phyloP scores from a whole-genome alignment of 352 stramenopile genomes.

The Peronosclerospora sorghi region DNA sequence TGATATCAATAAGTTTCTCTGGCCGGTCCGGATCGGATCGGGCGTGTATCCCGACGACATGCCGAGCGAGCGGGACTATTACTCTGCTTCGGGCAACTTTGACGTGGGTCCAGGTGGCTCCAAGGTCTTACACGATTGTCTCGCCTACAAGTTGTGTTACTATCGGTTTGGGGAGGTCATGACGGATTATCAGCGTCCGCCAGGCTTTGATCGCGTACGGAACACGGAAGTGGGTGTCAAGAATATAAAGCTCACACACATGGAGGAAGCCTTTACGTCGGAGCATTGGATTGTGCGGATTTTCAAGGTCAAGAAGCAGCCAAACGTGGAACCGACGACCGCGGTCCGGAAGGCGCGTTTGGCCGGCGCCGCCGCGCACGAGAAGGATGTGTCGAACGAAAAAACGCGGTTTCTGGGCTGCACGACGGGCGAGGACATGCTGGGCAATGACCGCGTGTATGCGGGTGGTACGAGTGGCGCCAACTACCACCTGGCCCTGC shows the following conservation, averaged over 20 bases:
- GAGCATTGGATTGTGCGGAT: slow-evolving; percentile 94
- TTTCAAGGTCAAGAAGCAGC: slow-evolving; percentile 88
- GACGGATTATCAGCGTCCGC: slow-evolving; percentile 70
- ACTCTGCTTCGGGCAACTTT: slow-evolving; percentile 72
- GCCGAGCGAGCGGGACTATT: slow-evolving; percentile 80
- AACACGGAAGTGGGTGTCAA: slow-evolving; percentile 85
- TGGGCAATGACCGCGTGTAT: slow-evolving; percentile 84
- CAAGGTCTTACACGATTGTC: slow-evolving; percentile 83
- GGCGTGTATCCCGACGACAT: slow-evolving; percentile 81
- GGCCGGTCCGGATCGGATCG: slow-evolving; percentile 86
- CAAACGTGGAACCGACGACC: slow-evolving; percentile 68
- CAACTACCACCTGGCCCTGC: slow-evolving; percentile 84
- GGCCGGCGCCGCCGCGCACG: slow-evolving; percentile 29
- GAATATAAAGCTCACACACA: slow-evolving; percentile 83
- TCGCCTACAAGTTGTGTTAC: slow-evolving; percentile 92
- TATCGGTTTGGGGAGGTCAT: slow-evolving; percentile 87
- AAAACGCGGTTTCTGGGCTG: slow-evolving; percentile 81
- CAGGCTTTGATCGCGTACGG: slow-evolving; percentile 80
- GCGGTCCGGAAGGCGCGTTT: slow-evolving; percentile 52
- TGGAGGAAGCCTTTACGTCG: slow-evolving; percentile 91
- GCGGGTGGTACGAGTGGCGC: slow-evolving; percentile 74
- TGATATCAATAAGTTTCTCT: slow-evolving; percentile 91
- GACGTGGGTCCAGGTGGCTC: slow-evolving; percentile 73
- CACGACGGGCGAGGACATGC: slow-evolving; percentile 67
- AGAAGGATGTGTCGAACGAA: slow-evolving; percentile 56